These are phyloP conservation scores for Gossypium schwendimanii DNA, from an alignment of 441 rosid species.

Conservation along the genomic window DNA sequence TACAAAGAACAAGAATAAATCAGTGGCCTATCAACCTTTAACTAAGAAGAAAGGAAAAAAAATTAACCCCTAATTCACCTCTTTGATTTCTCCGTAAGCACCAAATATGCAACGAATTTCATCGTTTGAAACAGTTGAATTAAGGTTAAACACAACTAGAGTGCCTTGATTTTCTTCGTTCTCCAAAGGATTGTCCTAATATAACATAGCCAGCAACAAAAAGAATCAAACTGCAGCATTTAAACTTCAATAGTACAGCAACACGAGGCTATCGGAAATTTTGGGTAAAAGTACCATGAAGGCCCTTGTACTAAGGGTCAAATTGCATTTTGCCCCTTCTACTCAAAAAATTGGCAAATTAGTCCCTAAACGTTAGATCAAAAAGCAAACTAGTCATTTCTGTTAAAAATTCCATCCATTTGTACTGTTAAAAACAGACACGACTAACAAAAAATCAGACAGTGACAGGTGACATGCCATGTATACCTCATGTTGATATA, in stretches of 20 bases:
- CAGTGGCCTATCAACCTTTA: neutral
- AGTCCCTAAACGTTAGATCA: no score
- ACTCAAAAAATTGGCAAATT: no score
- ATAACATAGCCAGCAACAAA: neutral
- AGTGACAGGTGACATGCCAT: no score
- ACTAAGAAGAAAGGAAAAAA: neutral
- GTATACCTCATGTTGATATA: no score
- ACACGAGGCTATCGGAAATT: neutral
- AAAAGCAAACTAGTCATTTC: no score
- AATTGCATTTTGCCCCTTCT: no score
- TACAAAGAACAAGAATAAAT: constrained; percentile 13
- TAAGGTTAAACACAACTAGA: constrained; percentile 39
- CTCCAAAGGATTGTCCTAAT: constrained; percentile 43
- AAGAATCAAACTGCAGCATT: neutral
- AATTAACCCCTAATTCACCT: constrained; percentile 26
- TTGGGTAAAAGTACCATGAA: neutral
- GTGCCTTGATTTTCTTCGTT: constrained; percentile 39
- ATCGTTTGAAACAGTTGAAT: constrained; percentile 40
- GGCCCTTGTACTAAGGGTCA: no score
- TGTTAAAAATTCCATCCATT: no score
- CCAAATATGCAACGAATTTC: constrained; percentile 39
- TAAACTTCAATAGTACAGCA: neutral
- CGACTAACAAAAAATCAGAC: no score
- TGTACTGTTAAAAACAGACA: no score
- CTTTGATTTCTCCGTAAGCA: constrained; percentile 51